Evolutionary conservation across 352 stramenopile species (phyloP).

Genomic region (Phytophthora colocasiae): DNA sequence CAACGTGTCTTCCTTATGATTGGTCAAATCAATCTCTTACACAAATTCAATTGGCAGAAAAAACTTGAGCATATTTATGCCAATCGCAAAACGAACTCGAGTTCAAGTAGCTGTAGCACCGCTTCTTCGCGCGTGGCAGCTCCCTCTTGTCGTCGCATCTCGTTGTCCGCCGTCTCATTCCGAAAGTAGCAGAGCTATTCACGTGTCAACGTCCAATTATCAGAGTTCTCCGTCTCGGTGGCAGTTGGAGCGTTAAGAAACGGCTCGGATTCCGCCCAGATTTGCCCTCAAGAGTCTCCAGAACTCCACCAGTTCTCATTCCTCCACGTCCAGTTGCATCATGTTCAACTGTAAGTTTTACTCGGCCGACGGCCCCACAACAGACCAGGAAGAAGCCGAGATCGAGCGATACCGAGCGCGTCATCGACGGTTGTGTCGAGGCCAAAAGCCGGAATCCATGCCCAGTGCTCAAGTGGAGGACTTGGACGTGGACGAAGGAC

Average conservation of each 20-base stretch:
- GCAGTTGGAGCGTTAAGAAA: conserved; percentile 23
- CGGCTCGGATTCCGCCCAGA: conserved; percentile 19
- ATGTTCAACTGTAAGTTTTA: conserved; percentile 40
- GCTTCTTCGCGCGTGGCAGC: background rate
- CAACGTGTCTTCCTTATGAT: background rate
- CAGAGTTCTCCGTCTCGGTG: background rate
- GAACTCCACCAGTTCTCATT: conserved; percentile 12
- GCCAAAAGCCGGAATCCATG: conserved; percentile 17
- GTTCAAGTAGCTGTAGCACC: conserved; percentile 4
- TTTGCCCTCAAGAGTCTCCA: conserved; percentile 16
- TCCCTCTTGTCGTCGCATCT: background rate
- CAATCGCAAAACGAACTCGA: too few species aligned
- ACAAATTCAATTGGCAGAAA: conserved; percentile 1
- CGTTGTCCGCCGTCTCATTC: background rate
- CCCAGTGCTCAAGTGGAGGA: conserved; percentile 24
- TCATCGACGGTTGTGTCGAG: conserved; percentile 43
- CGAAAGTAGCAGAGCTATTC: background rate
- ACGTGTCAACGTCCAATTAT: background rate
- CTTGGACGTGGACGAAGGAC: conserved; percentile 43
- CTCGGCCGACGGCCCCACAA: conserved; percentile 8
- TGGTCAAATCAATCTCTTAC: background rate
- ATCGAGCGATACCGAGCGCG: conserved; percentile 54
- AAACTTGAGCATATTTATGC: background rate
- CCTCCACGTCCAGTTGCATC: background rate
- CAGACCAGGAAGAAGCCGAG: conserved; percentile 30